Evolutionary conservation across 352 stramenopile genomes (phyloP), one percentile per base, ranked within the genome.

Genomic region (Phytophthora crassamura): DNA sequence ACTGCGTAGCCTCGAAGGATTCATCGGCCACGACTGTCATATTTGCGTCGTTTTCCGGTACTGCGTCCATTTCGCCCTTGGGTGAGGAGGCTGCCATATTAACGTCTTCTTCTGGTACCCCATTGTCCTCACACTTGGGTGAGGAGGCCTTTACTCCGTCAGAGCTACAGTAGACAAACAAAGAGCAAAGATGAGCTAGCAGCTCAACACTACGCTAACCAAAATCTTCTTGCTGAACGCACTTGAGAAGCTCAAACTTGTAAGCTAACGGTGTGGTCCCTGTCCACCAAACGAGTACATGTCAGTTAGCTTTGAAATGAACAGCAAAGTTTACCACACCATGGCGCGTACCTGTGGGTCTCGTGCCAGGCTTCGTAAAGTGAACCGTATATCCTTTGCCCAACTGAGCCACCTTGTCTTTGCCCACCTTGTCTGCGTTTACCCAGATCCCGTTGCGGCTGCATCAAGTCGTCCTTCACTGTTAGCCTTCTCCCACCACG

Each of bases 361-460:
- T 64, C 11, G 80, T 56, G 10, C 82, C 83, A 40, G 85, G 85
- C 20, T 78, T 87, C 5, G 83, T 90, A 33, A 94, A 91, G 55
- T 94, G 85, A 22, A 94, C 57, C 1, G 82, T 92, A 61, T 64
- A 69, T 22, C 84, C 85, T 2, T 67, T 62, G 34, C 56, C 42
- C 14, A 94, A 40, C 20, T 41, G 30, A 15, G 59, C 60, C 15
- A 59, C 72, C 6, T 72, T 65, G 5, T 56, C 62, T 61, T 82
- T 85, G 40, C 82, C 81, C 10, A 92, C 51, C 25, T 54, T 70
- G 54, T 80, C 74, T 30, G 79, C 80, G 64, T 93, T 92, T 45
- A 92, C 74, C 53, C 76, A 93, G 25, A 93, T 80, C 43, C 80
- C 80, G 46, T 91, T 91, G 49, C 78, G 82, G 50, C 81, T 91